Evolutionary conservation across 345 rosid genomes (phyloP).

Genomic region (Aquilaria malaccensis): DNA sequence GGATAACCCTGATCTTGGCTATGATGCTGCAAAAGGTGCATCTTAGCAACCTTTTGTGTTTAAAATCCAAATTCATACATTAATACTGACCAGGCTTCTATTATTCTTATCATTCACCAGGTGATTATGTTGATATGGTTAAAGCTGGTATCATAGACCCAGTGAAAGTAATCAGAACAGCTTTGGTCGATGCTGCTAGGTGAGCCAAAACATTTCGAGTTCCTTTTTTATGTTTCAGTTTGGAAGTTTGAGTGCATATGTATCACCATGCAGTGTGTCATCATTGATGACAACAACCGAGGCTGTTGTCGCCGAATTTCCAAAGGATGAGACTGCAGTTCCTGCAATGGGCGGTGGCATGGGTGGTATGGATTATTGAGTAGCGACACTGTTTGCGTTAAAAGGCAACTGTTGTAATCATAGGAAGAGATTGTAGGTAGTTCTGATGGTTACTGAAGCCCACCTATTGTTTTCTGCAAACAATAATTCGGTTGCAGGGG

Average conservation of each 20-base stretch:
- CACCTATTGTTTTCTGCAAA: too few species aligned
- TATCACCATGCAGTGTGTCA: conserved; percentile 35
- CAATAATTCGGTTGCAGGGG: too few species aligned
- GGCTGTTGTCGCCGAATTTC: conserved; percentile 42
- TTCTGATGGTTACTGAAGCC: too few species aligned
- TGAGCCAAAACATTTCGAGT: conserved; percentile 1
- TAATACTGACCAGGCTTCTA: not conserved
- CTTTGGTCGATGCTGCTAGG: conserved; percentile 66
- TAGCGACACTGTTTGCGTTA: not conserved
- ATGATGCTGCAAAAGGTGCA: conserved; percentile 44
- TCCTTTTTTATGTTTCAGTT: not conserved
- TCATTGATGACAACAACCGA: conserved; percentile 63
- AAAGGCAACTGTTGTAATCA: not conserved
- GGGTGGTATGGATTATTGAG: conserved; percentile 49
- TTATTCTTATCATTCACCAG: conserved; percentile 15
- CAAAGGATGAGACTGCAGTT: conserved; percentile 35
- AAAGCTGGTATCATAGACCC: conserved; percentile 59
- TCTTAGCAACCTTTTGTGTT: not conserved
- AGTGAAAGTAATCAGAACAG: conserved; percentile 60
- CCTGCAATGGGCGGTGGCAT: conserved; percentile 36
- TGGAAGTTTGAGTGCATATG: too few species aligned
- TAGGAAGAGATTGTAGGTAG: not conserved
- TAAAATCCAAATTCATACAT: not conserved
- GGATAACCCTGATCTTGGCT: conserved; percentile 35
- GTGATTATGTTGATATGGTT: conserved; percentile 58